Percentiles rank a stretch among this genome's conserved stretches.
Conservation (phyloP, 164 flowering plant species). For the Liriodendron chinense region DNA sequence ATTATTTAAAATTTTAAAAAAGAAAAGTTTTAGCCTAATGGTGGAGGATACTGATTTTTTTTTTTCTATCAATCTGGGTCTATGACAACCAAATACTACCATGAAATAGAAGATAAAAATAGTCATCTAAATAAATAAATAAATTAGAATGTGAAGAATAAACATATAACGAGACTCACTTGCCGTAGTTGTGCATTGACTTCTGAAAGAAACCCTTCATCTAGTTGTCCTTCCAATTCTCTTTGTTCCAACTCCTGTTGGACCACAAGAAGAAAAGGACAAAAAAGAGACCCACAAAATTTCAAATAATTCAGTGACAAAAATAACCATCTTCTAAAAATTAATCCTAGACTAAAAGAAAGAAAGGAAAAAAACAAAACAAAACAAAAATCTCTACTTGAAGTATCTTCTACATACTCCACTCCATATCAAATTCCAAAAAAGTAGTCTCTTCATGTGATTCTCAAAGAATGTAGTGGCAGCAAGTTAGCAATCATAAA, state of each 20-base stretch:
- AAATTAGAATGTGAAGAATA: not conserved
- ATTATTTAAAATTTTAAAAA: too few relatives aligned
- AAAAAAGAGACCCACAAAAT: not conserved
- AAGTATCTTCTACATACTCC: not conserved
- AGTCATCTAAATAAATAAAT: too few relatives aligned
- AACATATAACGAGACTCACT: conserved; percentile 36
- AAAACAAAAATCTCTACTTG: not conserved
- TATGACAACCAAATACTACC: too few relatives aligned
- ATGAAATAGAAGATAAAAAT: too few relatives aligned
- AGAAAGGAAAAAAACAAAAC: not conserved
- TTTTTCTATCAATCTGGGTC: too few relatives aligned
- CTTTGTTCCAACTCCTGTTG: conserved; percentile 67
- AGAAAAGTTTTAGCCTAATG: too few relatives aligned
- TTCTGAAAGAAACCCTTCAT: conserved; percentile 92
- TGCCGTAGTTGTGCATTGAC: conserved; percentile 88
- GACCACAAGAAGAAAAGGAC: not conserved
- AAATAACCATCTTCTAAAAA: not conserved
- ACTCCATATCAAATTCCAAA: not conserved
- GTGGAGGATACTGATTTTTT: too few relatives aligned
- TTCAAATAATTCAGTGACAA: too few relatives aligned
- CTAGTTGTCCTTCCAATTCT: conserved; percentile 85
- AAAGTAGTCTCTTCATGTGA: not conserved
- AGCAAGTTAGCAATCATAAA: not conserved
- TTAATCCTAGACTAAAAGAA: not conserved
- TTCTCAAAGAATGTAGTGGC: not conserved